These are phyloP conservation scores for Jamesozyma hellenica DNA, from an alignment of 805 yeast genomes.

Conservation along the genomic window DNA sequence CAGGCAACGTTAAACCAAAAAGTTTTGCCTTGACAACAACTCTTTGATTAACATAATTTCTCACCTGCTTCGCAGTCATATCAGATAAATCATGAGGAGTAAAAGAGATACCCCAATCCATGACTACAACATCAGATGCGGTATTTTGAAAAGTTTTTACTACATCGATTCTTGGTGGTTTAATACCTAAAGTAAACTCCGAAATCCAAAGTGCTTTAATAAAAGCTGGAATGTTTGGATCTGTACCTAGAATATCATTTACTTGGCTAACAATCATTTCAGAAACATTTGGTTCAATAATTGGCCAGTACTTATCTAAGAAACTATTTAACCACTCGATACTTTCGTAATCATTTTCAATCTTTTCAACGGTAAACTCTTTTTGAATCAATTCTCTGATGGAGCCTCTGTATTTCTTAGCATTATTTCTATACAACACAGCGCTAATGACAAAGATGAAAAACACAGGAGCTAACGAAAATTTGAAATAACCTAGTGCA, in stretches of 20 bases:
- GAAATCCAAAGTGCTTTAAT: conserved; percentile 78
- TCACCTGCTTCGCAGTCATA: conserved; percentile 73
- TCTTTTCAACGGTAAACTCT: conserved; percentile 67
- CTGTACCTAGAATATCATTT: conserved; percentile 70
- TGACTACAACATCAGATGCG: conserved; percentile 85
- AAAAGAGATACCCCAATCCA: conserved; percentile 94
- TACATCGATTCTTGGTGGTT: conserved; percentile 86
- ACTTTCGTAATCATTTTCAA: conserved; percentile 84
- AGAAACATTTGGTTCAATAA: conserved; percentile 78
- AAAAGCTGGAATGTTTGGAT: conserved; percentile 69
- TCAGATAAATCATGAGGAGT: conserved; percentile 87
- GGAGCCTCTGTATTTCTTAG: conserved; percentile 64
- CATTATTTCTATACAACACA: conserved; percentile 70
- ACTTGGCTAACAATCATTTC: conserved; percentile 78
- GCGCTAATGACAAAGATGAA: conserved; percentile 54
- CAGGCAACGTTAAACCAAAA: conserved; percentile 78
- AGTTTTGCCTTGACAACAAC: conserved; percentile 65
- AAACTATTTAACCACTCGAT: conserved; percentile 93
- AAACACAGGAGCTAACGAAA: conserved; percentile 74
- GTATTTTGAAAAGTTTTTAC: conserved; percentile 88
- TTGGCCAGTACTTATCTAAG: conserved; percentile 85
- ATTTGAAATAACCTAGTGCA: conserved; percentile 64
- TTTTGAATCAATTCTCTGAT: conserved; percentile 77
- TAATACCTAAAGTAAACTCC: conserved; percentile 84
- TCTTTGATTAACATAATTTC: conserved; percentile 74